A percentile compares a stretch with the other conserved stretches of the same genome.
Conservation (phyloP, 345 rosid species). For the Euphorbia tirucalli region DNA sequence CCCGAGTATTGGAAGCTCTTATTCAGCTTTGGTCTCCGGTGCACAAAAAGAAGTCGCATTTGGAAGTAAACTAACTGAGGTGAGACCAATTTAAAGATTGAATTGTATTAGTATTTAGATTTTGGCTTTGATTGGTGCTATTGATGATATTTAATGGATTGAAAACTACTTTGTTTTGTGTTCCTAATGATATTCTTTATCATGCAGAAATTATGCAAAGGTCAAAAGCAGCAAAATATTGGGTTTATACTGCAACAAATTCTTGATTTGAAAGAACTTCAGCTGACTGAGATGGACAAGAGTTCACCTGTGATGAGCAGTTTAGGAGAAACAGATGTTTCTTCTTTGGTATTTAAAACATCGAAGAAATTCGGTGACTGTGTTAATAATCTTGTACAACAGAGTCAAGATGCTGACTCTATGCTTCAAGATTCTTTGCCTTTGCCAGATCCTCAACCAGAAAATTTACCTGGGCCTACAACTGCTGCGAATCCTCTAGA, state of each 20-base stretch:
- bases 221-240: slow-evolving; percentile 30
- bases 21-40: slow-evolving; percentile 22
- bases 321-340: slow-evolving; percentile 25
- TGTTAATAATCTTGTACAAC: slow-evolving; percentile 22
- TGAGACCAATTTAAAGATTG: slow-evolving; percentile 12
- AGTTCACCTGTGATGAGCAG: slow-evolving; percentile 16
- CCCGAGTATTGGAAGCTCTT: slow-evolving; percentile 14
- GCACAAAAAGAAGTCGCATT: slow-evolving; percentile 26
- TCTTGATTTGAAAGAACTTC: slow-evolving; percentile 62
- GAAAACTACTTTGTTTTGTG: not conserved
- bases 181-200: slow-evolving; percentile 12
- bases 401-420: slow-evolving; percentile 32
- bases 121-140: too few species aligned
- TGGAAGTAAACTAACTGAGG: slow-evolving; percentile 35
- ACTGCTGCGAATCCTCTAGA: slow-evolving; percentile 36
- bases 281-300: slow-evolving; percentile 37
- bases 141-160: slow-evolving; percentile 1
- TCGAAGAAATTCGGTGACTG: slow-evolving; percentile 23
- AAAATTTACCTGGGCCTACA: slow-evolving; percentile 44
- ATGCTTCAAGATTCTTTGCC: slow-evolving; percentile 37
- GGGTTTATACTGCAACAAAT: slow-evolving; percentile 63
- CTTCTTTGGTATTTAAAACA: slow-evolving; percentile 19
- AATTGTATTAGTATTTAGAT: too few species aligned
- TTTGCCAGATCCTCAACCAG: slow-evolving; percentile 42
- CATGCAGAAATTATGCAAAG: slow-evolving; percentile 32